Base-by-base conservation (phyloP, 495 filamentous ascomycete genomes). In the Talaromyces adpressus region DNA sequence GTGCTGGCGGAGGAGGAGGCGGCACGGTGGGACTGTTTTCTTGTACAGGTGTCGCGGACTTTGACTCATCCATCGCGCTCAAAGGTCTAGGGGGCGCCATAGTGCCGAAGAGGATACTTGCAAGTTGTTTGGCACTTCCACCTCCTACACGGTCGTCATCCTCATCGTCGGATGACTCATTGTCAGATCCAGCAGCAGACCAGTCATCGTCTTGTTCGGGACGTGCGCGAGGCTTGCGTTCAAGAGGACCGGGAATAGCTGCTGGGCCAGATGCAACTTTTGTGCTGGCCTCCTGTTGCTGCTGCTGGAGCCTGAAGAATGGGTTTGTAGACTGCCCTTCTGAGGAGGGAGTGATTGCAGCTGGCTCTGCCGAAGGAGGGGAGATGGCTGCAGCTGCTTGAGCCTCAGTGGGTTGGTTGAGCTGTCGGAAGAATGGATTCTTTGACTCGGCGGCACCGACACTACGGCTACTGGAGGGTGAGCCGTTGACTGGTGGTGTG, bases 31-130 rank as follows among this genome's bases (percentile, higher is more conserved):
- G 71, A 64, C 59, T 75, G 25, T n/a, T 60, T 62, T 70, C 76
- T 63, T 71, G 74, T 20, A 77, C 71, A 23, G 77, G 70, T 63
- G 78, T 73, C 36, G 73, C 65, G 12, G 78, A 72, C 63, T 75
- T 68, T 30, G 71, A 78, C 57, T 91, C 85, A 59, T 90, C 91
- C 76, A 89, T 86, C 8, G 90, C 89, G 57, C 90, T 93, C 27
- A 97, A 73, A 36, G 95, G 92, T 59, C 93, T 87, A 22, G 94
- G 94, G 49, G 94, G 94, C 9, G 84, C 94, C 94, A 98, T 98
- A 58, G 93, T 96, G 62, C 94, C 93, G 74, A 98, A 98, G 32
- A 98, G 84, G 64, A 92, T 94, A 39, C 89, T 92, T 18, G 94
- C 94, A 36, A 98, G 86, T 63, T 95, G 89, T 65, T 93, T 93